Percentiles rank a stretch among this genome's conserved stretches.
Evolutionary conservation across 495 filamentous ascomycete genomes (phyloP).

Genomic region (Penicillium taxi): DNA sequence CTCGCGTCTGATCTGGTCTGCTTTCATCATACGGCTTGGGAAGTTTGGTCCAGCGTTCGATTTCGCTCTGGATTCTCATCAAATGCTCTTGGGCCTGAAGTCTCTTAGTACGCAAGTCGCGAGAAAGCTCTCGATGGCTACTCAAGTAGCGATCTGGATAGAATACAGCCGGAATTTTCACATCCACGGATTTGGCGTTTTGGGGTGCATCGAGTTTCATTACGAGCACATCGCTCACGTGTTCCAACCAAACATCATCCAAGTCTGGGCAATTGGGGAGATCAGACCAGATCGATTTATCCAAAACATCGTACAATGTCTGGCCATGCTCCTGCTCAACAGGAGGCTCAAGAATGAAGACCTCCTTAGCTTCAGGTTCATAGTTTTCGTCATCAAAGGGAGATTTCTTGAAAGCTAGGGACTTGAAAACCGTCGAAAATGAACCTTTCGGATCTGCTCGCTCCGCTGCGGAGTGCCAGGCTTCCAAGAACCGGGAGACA

Average conservation of each 20-base stretch:
- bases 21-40: conserved; percentile 13
- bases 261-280: conserved; percentile 42
- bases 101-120: conserved; percentile 38
- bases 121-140: conserved; percentile 44
- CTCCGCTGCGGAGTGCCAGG: conserved; percentile 38
- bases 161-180: conserved; percentile 62
- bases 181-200: conserved; percentile 40
- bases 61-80: conserved; percentile 31
- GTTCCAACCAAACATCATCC: conserved; percentile 46
- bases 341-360: conserved; percentile 32
- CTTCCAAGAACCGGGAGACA: conserved; percentile 30
- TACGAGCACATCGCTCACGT: conserved; percentile 60
- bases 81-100: conserved; percentile 34
- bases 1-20: conserved; percentile 21
- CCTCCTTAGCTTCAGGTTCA: conserved; percentile 29
- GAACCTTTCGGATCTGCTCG: conserved; percentile 33
- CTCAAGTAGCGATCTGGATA: conserved; percentile 75
- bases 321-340: conserved; percentile 37
- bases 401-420: conserved; percentile 30
- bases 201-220: conserved; percentile 48
- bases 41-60: conserved; percentile 24
- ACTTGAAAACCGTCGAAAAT: conserved; percentile 31
- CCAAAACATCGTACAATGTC: conserved; percentile 67
- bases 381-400: conserved; percentile 23
- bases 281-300: conserved; percentile 56